Conservation (phyloP, 176 grass and related monocot genomes). For the Avena atlantica region DNA sequence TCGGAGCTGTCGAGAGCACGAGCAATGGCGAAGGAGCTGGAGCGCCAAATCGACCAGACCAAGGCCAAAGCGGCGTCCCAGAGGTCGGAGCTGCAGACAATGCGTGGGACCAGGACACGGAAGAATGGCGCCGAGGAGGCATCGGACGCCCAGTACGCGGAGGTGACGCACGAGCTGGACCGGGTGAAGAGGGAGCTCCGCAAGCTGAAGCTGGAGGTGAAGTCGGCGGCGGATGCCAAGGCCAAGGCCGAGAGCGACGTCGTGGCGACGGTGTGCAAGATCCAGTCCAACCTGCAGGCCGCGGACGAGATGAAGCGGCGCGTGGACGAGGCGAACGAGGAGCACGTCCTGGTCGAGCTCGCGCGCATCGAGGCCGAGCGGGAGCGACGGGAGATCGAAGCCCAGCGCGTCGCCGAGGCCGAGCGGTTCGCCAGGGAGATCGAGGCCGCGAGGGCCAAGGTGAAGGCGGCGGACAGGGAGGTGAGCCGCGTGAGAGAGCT, state of each 20-base stretch:
- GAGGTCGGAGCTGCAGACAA: constrained; percentile 36
- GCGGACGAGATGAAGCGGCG: constrained; percentile 66
- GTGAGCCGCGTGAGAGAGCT: constrained; percentile 51
- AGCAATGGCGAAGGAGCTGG: constrained; percentile 49
- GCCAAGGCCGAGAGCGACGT: constrained; percentile 74
- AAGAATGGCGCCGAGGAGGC: constrained; percentile 1
- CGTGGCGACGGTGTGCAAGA: constrained; percentile 60
- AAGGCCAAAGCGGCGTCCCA: constrained; percentile 49
- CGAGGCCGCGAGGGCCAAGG: constrained; percentile 54
- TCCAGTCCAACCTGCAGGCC: constrained; percentile 49
- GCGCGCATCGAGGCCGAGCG: constrained; percentile 93
- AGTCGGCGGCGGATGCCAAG: constrained; percentile 65
- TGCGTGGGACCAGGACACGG: background rate
- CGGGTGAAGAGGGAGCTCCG: constrained; percentile 66
- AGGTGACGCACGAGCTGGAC: constrained; percentile 61
- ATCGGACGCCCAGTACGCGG: constrained; percentile 30
- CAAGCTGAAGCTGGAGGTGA: constrained; percentile 62
- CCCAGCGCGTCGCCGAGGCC: constrained; percentile 51
- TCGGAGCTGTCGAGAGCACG: constrained; percentile 57
- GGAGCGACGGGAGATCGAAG: constrained; percentile 76
- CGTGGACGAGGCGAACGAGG: constrained; percentile 85
- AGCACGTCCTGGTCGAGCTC: constrained; percentile 95
- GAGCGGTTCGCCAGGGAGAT: constrained; percentile 53
- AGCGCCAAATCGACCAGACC: constrained; percentile 59
- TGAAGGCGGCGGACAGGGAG: constrained; percentile 55